Percentiles rank a stretch among this genome's conserved stretches.
Conservation (phyloP, 2,329 filamentous ascomycete species). For the Cercospora sojina region DNA sequence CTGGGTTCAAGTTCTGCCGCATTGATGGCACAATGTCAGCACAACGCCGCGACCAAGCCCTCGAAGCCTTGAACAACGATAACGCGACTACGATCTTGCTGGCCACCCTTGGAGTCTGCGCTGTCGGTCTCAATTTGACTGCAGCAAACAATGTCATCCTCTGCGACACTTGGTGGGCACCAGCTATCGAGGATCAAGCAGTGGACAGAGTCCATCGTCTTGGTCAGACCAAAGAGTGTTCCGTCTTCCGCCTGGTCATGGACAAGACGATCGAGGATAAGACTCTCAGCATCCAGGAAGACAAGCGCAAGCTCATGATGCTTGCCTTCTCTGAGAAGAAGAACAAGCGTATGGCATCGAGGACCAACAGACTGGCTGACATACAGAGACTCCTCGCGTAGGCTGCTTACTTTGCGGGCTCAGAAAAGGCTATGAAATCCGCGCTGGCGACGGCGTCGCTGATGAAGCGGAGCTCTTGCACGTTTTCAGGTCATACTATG, state of each 20-base stretch:
- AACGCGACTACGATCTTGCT: constrained; percentile 71
- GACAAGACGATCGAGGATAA: constrained; percentile 78
- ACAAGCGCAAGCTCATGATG: constrained; percentile 74
- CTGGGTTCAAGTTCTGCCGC: constrained; percentile 64
- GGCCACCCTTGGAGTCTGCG: constrained; percentile 77
- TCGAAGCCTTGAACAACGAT: constrained; percentile 66
- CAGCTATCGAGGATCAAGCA: constrained; percentile 88
- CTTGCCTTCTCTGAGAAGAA: constrained; percentile 76
- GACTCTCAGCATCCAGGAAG: constrained; percentile 73
- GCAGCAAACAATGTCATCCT: constrained; percentile 83
- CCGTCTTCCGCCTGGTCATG: constrained; percentile 78
- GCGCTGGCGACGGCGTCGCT: too few species aligned
- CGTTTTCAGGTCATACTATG: too few species aligned
- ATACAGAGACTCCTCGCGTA: constrained; percentile 42
- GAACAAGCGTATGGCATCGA: constrained; percentile 53
- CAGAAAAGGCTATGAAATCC: background rate
- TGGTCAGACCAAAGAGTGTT: constrained; percentile 76
- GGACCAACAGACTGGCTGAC: constrained; percentile 49
- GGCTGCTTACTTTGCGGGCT: background rate
- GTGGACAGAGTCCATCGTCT: constrained; percentile 84
- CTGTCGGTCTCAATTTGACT: constrained; percentile 81
- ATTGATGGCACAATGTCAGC: constrained; percentile 80
- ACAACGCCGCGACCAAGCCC: constrained; percentile 67
- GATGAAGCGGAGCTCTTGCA: too few species aligned
- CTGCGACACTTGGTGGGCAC: constrained; percentile 80